Percentiles rank a stretch among this genome's conserved stretches.
These are phyloP conservation scores for Taphrina deformans DNA, from an alignment of 1,139 yeast species.

Conservation along the genomic window DNA sequence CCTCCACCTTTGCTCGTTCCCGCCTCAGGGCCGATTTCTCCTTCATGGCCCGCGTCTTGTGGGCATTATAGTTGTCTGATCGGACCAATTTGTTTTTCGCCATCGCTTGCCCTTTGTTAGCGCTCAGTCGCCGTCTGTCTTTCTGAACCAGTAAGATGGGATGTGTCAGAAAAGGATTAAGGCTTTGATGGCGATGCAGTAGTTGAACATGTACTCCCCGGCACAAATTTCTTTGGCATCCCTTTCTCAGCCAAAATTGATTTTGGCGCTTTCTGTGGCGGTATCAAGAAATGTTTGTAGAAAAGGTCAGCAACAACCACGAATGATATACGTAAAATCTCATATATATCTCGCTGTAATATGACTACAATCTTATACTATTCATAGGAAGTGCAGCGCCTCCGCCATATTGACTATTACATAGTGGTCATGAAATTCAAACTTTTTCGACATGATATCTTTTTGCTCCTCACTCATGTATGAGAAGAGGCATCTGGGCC, in stretches of 20 bases:
- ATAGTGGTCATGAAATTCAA: background rate
- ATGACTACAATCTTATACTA: background rate
- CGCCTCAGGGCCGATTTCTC: conserved; percentile 22
- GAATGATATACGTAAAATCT: no score
- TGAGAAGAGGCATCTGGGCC: no score
- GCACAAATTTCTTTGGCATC: background rate
- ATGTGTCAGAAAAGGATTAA: no score
- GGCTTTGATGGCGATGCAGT: no score
- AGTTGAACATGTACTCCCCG: no score
- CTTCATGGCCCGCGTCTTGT: conserved; percentile 12
- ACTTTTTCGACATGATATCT: background rate
- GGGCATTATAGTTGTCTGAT: conserved; percentile 31
- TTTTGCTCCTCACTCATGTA: background rate
- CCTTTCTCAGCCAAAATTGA: background rate
- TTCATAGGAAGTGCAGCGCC: background rate
- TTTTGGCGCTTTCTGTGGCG: background rate
- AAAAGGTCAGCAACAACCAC: no score
- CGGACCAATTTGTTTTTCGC: conserved; percentile 32
- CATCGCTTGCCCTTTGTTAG: background rate
- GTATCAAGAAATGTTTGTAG: no score
- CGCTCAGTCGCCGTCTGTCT: background rate
- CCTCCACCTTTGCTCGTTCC: conserved; percentile 25
- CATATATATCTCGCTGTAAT: no score
- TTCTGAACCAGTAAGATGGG: no score
- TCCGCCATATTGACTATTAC: background rate